Evolutionary conservation across 306 rosid genomes (phyloP).

Genomic region (Delonix regia): DNA sequence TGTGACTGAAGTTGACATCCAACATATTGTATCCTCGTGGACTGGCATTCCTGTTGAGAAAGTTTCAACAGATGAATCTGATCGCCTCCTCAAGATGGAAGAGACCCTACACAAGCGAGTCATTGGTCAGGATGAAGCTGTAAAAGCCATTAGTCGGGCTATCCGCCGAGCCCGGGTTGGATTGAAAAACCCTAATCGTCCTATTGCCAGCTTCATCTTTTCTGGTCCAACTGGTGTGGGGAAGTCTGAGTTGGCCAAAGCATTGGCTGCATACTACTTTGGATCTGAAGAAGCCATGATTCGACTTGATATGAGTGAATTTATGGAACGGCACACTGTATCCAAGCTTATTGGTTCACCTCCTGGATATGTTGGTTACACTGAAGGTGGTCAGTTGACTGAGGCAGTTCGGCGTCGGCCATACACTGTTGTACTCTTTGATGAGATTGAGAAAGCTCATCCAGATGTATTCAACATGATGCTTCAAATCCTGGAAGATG

Average conservation of each 20-base stretch:
- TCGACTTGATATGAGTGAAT: constrained; percentile 97
- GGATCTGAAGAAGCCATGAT: constrained; percentile 99
- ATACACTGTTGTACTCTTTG: constrained; percentile 90
- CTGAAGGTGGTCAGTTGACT: constrained; percentile 95
- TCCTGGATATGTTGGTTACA: constrained; percentile 97
- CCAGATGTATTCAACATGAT: constrained; percentile 97
- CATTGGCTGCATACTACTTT: constrained; percentile 91
- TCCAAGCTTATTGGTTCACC: constrained; percentile 97
- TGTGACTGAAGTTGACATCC: constrained; percentile 92
- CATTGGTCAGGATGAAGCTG: constrained; percentile 95
- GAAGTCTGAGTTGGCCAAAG: constrained; percentile 90
- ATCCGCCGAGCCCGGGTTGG: constrained; percentile 97
- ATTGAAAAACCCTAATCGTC: constrained; percentile 90
- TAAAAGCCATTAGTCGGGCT: constrained; percentile 91
- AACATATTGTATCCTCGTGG: constrained; percentile 89
- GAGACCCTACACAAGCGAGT: constrained; percentile 86
- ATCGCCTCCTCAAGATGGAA: constrained; percentile 98
- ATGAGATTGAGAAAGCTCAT: constrained; percentile 97
- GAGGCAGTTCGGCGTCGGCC: constrained; percentile 98
- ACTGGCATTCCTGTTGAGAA: constrained; percentile 97
- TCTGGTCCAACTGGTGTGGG: constrained; percentile 99
- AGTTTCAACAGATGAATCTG: constrained; percentile 92
- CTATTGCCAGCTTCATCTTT: constrained; percentile 95
- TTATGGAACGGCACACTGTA: constrained; percentile 95
- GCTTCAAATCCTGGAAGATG: constrained; percentile 97